These are phyloP conservation scores for Pichia sorboxylosa DNA, from an alignment of 1,139 yeast species.

Conservation along the genomic window DNA sequence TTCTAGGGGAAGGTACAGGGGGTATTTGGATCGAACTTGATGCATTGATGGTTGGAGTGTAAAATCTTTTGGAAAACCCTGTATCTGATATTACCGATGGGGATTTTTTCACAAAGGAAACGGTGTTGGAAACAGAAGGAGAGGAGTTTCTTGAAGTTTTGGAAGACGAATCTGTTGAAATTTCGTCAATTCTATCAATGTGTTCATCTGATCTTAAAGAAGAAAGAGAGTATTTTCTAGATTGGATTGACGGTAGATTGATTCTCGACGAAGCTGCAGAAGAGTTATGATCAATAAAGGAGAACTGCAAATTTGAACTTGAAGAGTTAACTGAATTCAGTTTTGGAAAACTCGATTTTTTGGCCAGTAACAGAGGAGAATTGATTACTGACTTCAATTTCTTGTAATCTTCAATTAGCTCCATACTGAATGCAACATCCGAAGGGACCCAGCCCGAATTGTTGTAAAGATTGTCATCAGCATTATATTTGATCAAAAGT, in stretches of 20 bases:
- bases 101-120: slow-evolving; percentile 5
- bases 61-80: no score
- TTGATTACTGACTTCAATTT: slow-evolving; percentile 15
- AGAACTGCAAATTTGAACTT: no score
- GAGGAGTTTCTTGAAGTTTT: slow-evolving; percentile 17
- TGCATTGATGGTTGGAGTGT: no score
- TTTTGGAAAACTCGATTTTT: no score
- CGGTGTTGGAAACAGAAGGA: slow-evolving; percentile 10
- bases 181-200: slow-evolving; percentile 10
- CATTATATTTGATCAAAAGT: slow-evolving; percentile 41
- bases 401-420: slow-evolving; percentile 28
- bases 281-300: no score
- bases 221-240: slow-evolving; percentile 81
- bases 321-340: no score
- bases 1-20: slow-evolving; percentile 7
- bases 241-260: slow-evolving; percentile 34
- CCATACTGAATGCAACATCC: slow-evolving; percentile 43
- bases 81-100: no score
- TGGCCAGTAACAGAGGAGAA: no score
- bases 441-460: slow-evolving; percentile 59
- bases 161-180: slow-evolving; percentile 11
- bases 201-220: slow-evolving; percentile 60
- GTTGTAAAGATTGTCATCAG: slow-evolving; percentile 41
- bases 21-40: no score
- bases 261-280: no score